Evolutionary conservation across 208 protist species (phyloP).

Genomic region (Porcisia deanei): DNA sequence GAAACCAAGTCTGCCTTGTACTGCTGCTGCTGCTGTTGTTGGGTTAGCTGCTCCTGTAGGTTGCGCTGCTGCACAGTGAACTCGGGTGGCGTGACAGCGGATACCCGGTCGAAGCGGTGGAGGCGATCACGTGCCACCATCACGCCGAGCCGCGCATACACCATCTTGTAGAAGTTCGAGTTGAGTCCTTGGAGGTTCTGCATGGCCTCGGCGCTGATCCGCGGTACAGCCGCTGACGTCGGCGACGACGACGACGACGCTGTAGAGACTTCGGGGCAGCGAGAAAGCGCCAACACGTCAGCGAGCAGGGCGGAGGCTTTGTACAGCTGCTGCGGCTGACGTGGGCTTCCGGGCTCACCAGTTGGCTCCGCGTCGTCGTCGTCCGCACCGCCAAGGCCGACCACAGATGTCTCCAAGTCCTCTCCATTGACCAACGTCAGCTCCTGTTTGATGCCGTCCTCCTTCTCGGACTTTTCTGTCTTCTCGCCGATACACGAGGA

Average conservation of each 20-base stretch:
- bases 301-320: constrained; percentile 35
- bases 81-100: constrained; percentile 32
- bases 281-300: constrained; percentile 47
- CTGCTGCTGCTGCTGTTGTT: constrained; percentile 35
- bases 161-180: constrained; percentile 75
- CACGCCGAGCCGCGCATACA: constrained; percentile 78
- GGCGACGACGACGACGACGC: constrained; percentile 3
- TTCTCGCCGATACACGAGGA: not conserved
- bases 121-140: constrained; percentile 75
- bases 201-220: constrained; percentile 15
- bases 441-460: constrained; percentile 23
- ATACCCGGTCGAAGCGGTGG: constrained; percentile 46
- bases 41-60: constrained; percentile 45
- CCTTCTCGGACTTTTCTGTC: not conserved
- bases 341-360: not conserved
- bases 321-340: constrained; percentile 20
- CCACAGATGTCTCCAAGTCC: not conserved
- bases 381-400: constrained; percentile 7
- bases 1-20: constrained; percentile 10
- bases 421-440: constrained; percentile 19
- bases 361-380: not conserved
- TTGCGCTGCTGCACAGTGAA: constrained; percentile 62
- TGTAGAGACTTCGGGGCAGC: constrained; percentile 16
- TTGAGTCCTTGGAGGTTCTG: constrained; percentile 41
- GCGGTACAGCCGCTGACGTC: constrained; percentile 2